Evolutionary conservation across 2,329 filamentous ascomycete genomes (phyloP).

Genomic region (Neonectria punicea): DNA sequence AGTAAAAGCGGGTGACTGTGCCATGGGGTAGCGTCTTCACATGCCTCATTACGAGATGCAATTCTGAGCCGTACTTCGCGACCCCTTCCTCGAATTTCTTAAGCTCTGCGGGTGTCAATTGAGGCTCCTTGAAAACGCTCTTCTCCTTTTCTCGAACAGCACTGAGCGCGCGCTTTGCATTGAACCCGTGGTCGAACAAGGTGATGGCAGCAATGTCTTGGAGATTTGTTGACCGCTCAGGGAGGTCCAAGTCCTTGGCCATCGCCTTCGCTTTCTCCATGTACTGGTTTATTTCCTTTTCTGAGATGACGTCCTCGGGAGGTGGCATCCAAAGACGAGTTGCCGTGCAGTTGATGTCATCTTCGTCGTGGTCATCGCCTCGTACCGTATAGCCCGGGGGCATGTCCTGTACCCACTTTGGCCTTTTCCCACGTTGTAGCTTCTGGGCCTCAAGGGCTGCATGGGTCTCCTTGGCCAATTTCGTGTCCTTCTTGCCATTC

Average conservation of each 20-base stretch:
- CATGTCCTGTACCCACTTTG: constrained; percentile 94
- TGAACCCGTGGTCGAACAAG: constrained; percentile 77
- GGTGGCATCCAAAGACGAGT: constrained; percentile 84
- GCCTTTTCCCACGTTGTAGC: constrained; percentile 79
- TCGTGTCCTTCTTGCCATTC: constrained; percentile 80
- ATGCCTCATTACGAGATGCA: constrained; percentile 83
- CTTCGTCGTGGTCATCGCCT: constrained; percentile 79
- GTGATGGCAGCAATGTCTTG: constrained; percentile 84
- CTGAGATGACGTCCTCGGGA: constrained; percentile 58
- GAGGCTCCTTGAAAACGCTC: constrained; percentile 84
- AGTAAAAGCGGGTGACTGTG: constrained; percentile 91
- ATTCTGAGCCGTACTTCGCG: constrained; percentile 89
- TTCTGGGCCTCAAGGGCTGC: constrained; percentile 86
- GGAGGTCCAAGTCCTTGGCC: constrained; percentile 74
- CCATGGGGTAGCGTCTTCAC: constrained; percentile 84
- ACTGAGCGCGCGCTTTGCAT: constrained; percentile 76
- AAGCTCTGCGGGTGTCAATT: constrained; percentile 79
- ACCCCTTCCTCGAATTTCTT: constrained; percentile 95
- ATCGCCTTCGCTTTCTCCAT: constrained; percentile 75
- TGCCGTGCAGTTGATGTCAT: constrained; percentile 80
- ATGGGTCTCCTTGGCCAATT: constrained; percentile 81
- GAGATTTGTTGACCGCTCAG: constrained; percentile 83
- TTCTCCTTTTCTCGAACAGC: constrained; percentile 75
- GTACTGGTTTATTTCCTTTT: constrained; percentile 77
- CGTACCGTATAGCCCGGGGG: constrained; percentile 86